Base-by-base conservation (phyloP, 495 filamentous ascomycete genomes). In the Podospora pseudopauciseta region DNA sequence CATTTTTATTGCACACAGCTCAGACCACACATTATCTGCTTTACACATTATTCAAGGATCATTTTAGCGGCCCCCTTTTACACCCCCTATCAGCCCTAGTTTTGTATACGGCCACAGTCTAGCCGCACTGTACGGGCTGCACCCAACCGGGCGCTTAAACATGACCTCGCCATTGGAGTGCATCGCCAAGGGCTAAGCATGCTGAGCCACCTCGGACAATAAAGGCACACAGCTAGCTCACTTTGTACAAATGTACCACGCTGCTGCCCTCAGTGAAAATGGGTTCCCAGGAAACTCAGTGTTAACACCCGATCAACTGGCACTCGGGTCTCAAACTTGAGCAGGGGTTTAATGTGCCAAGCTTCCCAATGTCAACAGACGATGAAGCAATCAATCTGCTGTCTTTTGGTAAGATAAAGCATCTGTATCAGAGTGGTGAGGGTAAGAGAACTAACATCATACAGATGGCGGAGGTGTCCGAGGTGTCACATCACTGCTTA, bases 391-490 rank as follows among this genome's bases (percentile, higher is more conserved):
- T 70, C 23, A 74, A 74, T 13, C 68, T 74, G 3, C 64, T 74
- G 16, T 68, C 68, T 7, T 61, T 74, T 19, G 72, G 72, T 74
- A 64, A 28, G 70, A 58, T 7, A 23, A 23, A 23, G 23, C 23
- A 19, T 18, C 54, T 20, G 6, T 18, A 0, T 30, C 20, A 23
- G 11, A 2, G 2, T 13, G 1, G 1, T 5, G 4, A 3, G 3
- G 4, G 1, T 60, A 30, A 60, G 0, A 0, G 32, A 19, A 56
- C 67, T 65, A 16, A 68, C 34, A 44, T 60, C 9, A 15, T 49
- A 16, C 44, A 76, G 79, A 82, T 68, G 79, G 80, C 16, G 80
- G 80, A 2, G 79, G 79, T 2, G 72, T 82, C 6, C 69, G 75
- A 2, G 80, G 78, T 11, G n/a, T 79, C 3, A 77, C 79, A 2